Conservation (phyloP, 768 basidiomycete species). For the Megacollybia marginata region DNA sequence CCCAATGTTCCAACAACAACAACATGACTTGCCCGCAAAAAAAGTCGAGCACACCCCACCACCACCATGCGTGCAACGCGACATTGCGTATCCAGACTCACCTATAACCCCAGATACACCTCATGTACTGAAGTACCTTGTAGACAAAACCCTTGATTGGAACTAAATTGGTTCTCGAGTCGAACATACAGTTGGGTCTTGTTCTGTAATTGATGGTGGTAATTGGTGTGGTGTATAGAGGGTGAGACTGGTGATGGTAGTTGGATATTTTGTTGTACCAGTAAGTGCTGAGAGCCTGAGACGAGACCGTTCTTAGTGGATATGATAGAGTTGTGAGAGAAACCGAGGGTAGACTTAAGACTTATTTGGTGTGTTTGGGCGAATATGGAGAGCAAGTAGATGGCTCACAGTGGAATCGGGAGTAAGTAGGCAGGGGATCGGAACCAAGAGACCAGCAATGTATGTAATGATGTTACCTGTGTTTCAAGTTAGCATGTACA, state of each 20-base stretch:
- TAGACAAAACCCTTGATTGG: slow-evolving; percentile 78
- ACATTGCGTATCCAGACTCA: no score
- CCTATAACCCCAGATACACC: no score
- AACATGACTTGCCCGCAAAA: no score
- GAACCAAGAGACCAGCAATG: no score
- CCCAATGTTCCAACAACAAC: no score
- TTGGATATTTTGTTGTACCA: slow-evolving; percentile 26
- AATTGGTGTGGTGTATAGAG: slow-evolving; percentile 19
- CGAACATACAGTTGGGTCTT: background rate
- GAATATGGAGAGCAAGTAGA: no score
- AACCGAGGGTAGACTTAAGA: slow-evolving; percentile 49
- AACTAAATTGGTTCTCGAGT: slow-evolving; percentile 26
- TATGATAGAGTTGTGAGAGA: slow-evolving; percentile 31
- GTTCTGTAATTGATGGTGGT: background rate
- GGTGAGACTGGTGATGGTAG: slow-evolving; percentile 51
- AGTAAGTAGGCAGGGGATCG: no score
- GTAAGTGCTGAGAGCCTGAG: slow-evolving; percentile 3
- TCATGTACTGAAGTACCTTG: slow-evolving; percentile 81
- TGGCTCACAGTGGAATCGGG: no score
- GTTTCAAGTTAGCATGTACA: no score
- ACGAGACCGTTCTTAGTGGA: slow-evolving; percentile 1
- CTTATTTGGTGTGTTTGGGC: slow-evolving; percentile 53
- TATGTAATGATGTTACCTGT: no score
- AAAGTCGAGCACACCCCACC: no score
- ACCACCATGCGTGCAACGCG: no score